These are phyloP conservation scores for Rhizomucor miehei DNA, from an alignment of 371 early-diverging fungal genomes.

Conservation along the genomic window DNA sequence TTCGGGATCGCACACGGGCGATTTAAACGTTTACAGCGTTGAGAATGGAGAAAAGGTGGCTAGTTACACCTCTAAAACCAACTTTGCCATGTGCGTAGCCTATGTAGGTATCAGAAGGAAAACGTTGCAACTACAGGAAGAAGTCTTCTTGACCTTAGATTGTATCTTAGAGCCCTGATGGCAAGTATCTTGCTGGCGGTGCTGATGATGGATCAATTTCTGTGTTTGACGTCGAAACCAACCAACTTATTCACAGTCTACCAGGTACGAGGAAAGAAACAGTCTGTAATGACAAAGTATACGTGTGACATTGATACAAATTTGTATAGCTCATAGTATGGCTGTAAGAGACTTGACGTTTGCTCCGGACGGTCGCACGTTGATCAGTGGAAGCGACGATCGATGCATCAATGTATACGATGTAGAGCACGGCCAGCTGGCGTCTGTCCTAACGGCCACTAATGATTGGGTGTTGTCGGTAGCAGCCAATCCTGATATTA, in stretches of 20 bases:
- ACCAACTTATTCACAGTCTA: constrained; percentile 64
- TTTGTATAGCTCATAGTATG: constrained; percentile 65
- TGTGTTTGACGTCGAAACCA: constrained; percentile 71
- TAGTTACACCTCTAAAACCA: constrained; percentile 66
- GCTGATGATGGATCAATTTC: constrained; percentile 76
- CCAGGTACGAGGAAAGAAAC: constrained; percentile 47
- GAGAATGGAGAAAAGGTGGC: constrained; percentile 63
- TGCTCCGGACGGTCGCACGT: constrained; percentile 66
- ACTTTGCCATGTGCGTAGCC: constrained; percentile 75
- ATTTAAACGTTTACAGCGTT: constrained; percentile 64
- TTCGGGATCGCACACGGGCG: constrained; percentile 74
- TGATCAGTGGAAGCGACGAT: constrained; percentile 80
- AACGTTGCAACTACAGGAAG: background rate
- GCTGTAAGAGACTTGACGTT: constrained; percentile 72
- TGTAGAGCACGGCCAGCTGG: constrained; percentile 73
- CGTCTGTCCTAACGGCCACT: constrained; percentile 75
- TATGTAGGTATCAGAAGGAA: constrained; percentile 50
- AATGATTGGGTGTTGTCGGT: constrained; percentile 75
- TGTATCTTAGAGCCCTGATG: constrained; percentile 68
- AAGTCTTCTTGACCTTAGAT: background rate
- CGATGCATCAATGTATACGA: constrained; percentile 81
- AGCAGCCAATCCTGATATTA: constrained; percentile 61
- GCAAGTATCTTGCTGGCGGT: constrained; percentile 72
- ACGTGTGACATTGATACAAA: background rate
- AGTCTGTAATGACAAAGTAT: background rate